A percentile compares a stretch with the other conserved stretches of the same genome.
Conservation (phyloP, 169 alveolate species). For the Plasmodium vinckei region DNA sequence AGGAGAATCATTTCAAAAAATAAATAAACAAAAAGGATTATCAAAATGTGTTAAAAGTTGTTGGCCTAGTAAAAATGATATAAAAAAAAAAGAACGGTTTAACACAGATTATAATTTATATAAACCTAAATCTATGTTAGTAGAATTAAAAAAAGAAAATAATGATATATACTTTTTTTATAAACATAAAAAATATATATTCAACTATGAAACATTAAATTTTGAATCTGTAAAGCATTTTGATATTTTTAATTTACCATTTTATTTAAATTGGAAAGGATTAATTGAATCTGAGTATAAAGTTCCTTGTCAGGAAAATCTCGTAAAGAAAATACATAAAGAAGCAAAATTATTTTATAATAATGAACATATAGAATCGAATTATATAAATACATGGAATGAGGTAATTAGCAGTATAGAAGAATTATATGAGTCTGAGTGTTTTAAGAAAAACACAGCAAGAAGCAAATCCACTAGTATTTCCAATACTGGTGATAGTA, state of each 20-base stretch:
- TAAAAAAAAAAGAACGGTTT: conserved; percentile 30
- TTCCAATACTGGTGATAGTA: not conserved
- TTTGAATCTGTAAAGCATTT: conserved; percentile 84
- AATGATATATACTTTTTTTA: conserved; percentile 75
- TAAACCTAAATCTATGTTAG: conserved; percentile 57
- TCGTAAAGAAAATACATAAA: not conserved
- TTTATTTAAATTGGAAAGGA: conserved; percentile 80
- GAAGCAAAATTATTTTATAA: too few relatives aligned
- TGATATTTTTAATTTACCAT: conserved; percentile 75
- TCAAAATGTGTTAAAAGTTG: too few relatives aligned
- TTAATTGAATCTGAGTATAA: conserved; percentile 35
- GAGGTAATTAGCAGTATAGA: conserved; percentile 8
- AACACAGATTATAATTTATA: conserved; percentile 57
- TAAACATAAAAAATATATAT: conserved; percentile 80
- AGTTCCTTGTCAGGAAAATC: not conserved
- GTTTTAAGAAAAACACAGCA: too few relatives aligned
- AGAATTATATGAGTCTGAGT: conserved; percentile 12
- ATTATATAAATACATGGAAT: not conserved
- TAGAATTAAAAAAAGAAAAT: conserved; percentile 70
- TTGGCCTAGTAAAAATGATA: conserved; percentile 1
- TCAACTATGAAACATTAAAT: conserved; percentile 54
- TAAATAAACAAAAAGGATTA: too few relatives aligned
- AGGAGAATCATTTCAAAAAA: not conserved
- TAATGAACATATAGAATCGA: not conserved
- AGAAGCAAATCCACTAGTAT: not conserved